Base-by-base conservation (phyloP, 257 asterid genomes). In the Solanum appendiculatum region DNA sequence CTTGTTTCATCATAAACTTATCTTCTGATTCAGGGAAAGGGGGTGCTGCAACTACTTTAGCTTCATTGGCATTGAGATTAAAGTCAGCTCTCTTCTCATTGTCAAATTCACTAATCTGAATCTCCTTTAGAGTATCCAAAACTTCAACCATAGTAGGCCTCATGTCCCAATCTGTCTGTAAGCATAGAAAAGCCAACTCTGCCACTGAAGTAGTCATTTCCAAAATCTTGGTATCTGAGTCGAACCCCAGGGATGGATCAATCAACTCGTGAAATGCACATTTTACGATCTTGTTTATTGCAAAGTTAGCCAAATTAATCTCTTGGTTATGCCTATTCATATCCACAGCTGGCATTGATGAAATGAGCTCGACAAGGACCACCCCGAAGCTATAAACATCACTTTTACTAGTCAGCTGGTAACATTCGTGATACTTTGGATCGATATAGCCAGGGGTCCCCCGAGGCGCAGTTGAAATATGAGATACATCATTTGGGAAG, bases 321-420 rank as follows among this genome's bases (percentile, higher is more conserved):
- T 84, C 86, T 44, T 84, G 86, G 15, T 27, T 36, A 37, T 63
- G 58, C 29, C 86, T 63, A 3, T 6, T 68, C 86, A 63, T 15
- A 9, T 60, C 78, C 29, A 84, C 86, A 9, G 86, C 86, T 5
- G 78, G 78, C 60, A 84, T 12, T 3, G 86, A 84, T 29, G 86
- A 84, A 58, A 84, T 63, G 78, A 84, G 86, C 11, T 84, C 86
- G 0, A 84, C 58, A 23, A 84, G 86, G 75, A 84, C 88, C 37
- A 84, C 86, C 73, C 86, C 86, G 6, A 84, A 84, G 54, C 86
- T 84, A 37, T 84, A 84, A 16, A 84, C 86, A n/a, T 84, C 78
- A 2, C 86, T 84, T 68, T 84, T 84, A 63, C 29, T 68, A 4
- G 86, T 84, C 39, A 84, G 60, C 86, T 84, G 73, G 56, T 84